Evolutionary conservation across 768 basidiomycete genomes (phyloP).

Genomic region (Galerina sulciceps): DNA sequence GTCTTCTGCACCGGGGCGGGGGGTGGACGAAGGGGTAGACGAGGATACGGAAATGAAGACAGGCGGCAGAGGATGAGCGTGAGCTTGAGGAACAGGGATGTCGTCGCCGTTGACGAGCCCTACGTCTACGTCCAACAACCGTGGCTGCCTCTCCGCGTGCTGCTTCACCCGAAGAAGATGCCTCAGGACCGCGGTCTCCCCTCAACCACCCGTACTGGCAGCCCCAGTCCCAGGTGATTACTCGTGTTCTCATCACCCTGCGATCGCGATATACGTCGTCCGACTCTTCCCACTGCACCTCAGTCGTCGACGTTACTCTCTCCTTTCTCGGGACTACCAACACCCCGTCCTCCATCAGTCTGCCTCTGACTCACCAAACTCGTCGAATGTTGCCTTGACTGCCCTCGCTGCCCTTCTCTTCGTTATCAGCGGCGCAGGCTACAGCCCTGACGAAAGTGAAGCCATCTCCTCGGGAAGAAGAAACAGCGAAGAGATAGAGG

Average conservation of each 20-base stretch:
- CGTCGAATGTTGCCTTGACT: not conserved
- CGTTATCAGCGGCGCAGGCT: not conserved
- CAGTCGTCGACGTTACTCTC: not conserved
- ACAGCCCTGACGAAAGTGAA: constrained; percentile 45
- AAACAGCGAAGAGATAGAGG: constrained; percentile 50
- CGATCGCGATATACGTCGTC: not conserved
- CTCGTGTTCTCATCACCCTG: not conserved
- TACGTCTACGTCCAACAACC: too few species aligned
- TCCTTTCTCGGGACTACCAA: not conserved
- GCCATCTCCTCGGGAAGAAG: constrained; percentile 58
- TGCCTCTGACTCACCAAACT: not conserved
- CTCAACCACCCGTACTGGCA: not conserved
- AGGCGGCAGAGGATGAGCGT: not conserved
- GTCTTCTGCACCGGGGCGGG: too few species aligned
- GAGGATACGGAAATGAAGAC: not conserved
- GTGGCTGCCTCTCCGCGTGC: not conserved
- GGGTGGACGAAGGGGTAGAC: not conserved
- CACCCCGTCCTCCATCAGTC: not conserved
- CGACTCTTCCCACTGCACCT: not conserved
- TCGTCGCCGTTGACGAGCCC: not conserved
- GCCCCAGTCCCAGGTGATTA: not conserved
- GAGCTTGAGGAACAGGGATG: not conserved
- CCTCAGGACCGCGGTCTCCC: not conserved
- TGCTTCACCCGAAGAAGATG: not conserved
- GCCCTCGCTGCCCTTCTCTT: not conserved